Conservation (phyloP, 257 asterid genomes). For the Anisodus acutangulus region DNA sequence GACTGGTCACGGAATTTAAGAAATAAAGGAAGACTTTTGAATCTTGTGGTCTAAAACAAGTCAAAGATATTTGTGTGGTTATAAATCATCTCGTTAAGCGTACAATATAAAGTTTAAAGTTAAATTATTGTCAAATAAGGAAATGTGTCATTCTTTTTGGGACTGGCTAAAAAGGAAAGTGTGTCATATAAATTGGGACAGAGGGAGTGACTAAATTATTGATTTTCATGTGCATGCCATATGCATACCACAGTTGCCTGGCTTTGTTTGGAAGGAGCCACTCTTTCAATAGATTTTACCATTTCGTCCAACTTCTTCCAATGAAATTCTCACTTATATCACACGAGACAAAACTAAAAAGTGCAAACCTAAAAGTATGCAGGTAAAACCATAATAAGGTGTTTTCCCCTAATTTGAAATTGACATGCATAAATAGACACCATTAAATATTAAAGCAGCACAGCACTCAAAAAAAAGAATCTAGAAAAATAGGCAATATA, state of each 20-base stretch:
- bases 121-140: too few relatives aligned
- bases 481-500: not conserved
- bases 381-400: not conserved
- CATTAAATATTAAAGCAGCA: not conserved
- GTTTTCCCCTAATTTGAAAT: not conserved
- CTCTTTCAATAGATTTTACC: not conserved
- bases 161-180: too few relatives aligned
- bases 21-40: too few relatives aligned
- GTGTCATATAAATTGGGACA: too few relatives aligned
- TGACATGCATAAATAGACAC: not conserved
- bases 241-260: not conserved
- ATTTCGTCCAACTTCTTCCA: not conserved
- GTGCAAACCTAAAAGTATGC: slow-evolving; percentile 3
- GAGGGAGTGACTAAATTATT: not conserved
- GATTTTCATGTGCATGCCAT: not conserved
- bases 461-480: not conserved
- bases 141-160: too few relatives aligned
- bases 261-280: slow-evolving; percentile 13
- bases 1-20: too few relatives aligned
- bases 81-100: too few relatives aligned
- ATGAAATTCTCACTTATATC: not conserved
- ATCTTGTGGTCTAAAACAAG: too few relatives aligned
- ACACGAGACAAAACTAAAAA: slow-evolving; percentile 2
- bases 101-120: too few relatives aligned
- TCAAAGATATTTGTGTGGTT: too few relatives aligned